A percentile compares a stretch with the other conserved stretches of the same genome.
phyloP scores from a whole-genome alignment of 2,329 filamentous ascomycete genomes.

The Parascedosporium putredinis region DNA sequence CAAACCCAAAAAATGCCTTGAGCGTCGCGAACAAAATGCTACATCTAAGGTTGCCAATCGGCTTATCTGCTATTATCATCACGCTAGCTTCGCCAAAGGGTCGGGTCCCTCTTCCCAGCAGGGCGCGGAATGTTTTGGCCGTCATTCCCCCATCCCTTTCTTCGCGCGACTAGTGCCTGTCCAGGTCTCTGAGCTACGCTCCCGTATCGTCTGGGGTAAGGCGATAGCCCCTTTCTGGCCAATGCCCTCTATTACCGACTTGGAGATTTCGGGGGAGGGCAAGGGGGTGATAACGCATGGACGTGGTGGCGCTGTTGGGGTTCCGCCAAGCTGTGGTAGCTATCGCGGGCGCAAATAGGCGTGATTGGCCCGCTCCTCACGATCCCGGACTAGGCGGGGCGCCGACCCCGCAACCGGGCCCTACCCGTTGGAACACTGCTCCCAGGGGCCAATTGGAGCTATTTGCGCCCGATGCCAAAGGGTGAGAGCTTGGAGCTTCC shows the following conservation, averaged over 20 bases:
- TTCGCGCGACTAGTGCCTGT: no score
- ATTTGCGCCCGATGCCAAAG: background rate
- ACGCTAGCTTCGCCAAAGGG: no score
- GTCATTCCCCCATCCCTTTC: no score
- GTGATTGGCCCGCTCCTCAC: background rate
- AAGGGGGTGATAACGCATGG: no score
- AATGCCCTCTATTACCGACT: background rate
- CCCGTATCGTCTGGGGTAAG: background rate
- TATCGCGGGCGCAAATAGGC: background rate
- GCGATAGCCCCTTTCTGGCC: background rate
- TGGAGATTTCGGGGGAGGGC: background rate
- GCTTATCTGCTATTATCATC: no score
- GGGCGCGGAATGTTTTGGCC: no score
- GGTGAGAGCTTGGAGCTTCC: no score
- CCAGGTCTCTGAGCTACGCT: no score
- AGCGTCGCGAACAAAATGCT: no score
- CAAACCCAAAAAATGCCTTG: no score
- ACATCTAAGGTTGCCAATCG: no score
- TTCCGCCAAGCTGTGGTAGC: background rate
- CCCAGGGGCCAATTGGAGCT: background rate
- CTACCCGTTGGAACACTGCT: background rate
- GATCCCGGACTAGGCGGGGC: background rate
- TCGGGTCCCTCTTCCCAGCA: no score
- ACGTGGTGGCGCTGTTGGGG: background rate
- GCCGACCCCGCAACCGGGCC: background rate